phyloP scores from a whole-genome alignment of 192 early-diverging fungal genomes.

The Backusella morwellensis region DNA sequence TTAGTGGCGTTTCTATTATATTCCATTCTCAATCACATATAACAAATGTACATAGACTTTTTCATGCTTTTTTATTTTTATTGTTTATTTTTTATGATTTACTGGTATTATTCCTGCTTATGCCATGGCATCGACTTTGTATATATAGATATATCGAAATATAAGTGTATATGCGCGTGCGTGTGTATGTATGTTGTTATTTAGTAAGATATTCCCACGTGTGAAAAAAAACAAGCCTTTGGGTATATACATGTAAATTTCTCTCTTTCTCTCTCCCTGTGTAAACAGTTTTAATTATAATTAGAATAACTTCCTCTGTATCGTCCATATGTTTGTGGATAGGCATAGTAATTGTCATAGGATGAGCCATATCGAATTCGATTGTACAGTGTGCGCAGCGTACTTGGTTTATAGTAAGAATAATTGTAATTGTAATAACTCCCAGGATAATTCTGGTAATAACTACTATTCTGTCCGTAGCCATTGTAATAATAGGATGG shows the following conservation, averaged over 20 bases:
- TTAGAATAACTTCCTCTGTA: background rate
- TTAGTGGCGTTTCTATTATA: background rate
- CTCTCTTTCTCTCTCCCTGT: background rate
- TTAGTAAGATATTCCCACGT: background rate
- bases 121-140: background rate
- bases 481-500: background rate
- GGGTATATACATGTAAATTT: too few relatives aligned
- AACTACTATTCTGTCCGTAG: background rate
- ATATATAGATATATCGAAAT: background rate
- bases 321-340: background rate
- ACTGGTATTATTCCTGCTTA: background rate
- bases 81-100: background rate
- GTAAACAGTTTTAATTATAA: background rate
- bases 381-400: background rate
- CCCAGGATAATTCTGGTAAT: background rate
- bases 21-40: background rate
- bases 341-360: background rate
- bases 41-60: background rate
- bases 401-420: conserved; percentile 5
- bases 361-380: background rate
- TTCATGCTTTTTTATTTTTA: background rate
- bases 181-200: background rate
- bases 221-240: background rate
- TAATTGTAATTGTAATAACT: background rate
- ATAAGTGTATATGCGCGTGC: background rate